Evolutionary conservation across 2,329 filamentous ascomycete species (phyloP).

Genomic region (Ophiocordyceps camponoti-floridani): DNA sequence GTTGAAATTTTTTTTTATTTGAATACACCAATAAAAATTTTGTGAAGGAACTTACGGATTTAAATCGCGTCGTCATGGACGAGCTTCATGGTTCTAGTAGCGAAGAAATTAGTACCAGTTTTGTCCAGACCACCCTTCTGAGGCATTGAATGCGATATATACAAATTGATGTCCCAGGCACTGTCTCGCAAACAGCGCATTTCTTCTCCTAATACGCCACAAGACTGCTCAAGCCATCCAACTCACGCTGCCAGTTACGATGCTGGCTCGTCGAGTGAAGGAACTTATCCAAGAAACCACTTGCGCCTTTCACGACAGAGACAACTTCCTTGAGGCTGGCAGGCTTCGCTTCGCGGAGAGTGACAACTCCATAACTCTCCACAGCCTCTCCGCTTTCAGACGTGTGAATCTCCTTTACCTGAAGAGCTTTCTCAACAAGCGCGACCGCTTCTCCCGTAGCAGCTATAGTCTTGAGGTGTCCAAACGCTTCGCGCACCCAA

Average conservation of each 20-base stretch:
- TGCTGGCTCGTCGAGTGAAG: slow-evolving; percentile 53
- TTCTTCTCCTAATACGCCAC: slow-evolving; percentile 35
- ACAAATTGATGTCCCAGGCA: too few relatives aligned
- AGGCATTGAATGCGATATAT: too few relatives aligned
- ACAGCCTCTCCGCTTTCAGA: slow-evolving; percentile 24
- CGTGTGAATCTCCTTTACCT: slow-evolving; percentile 23
- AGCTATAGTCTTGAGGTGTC: slow-evolving; percentile 63
- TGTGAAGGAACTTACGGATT: too few relatives aligned
- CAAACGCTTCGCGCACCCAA: slow-evolving; percentile 67
- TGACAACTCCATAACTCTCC: slow-evolving; percentile 65
- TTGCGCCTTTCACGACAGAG: slow-evolving; percentile 46
- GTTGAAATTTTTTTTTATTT: too few relatives aligned
- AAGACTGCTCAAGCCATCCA: slow-evolving; percentile 47
- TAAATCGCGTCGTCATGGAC: too few relatives aligned
- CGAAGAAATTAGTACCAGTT: too few relatives aligned
- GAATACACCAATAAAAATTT: too few relatives aligned
- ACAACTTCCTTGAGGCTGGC: slow-evolving; percentile 43
- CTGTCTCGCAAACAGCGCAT: background rate
- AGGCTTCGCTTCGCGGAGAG: slow-evolving; percentile 33
- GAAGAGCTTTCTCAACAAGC: slow-evolving; percentile 34
- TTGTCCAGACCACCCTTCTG: too few relatives aligned
- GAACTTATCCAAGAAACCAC: slow-evolving; percentile 54
- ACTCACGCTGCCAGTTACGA: slow-evolving; percentile 55
- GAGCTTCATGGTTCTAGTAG: too few relatives aligned
- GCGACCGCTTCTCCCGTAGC: slow-evolving; percentile 56